Base-by-base conservation (phyloP, 2,329 filamentous ascomycete genomes). In the Fusarium abutilonis region DNA sequence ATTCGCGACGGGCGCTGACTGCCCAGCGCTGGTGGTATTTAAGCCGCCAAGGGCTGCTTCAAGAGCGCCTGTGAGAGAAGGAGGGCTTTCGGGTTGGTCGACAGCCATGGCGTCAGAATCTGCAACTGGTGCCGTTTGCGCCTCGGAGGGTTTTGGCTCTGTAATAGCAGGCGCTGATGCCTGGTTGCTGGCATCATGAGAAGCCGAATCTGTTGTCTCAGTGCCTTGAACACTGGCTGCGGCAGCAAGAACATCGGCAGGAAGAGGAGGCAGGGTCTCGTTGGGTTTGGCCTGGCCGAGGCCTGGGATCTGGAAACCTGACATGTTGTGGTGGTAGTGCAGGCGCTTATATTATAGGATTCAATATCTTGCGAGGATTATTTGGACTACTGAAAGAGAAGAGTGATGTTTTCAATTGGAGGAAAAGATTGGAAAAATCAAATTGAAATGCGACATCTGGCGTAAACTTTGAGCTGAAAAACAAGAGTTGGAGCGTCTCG, bases 11-110 rank as follows among this genome's bases (percentile, higher is more conserved):
- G 38, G 28, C 51, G 65, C 55, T 35, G 62, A 47, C 31, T 60
- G 70, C 19, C 54, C 51, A 49, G 60, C 17, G 11, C 28, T 52
- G 14, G 52, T 38, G 6, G 57, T 56, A 9, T 72, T 71, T 14
- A 80, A 69, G 7, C 77, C 77, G 4, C 76, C 77, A 8, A 82
- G 72, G 23, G 78, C 77, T 9, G 79, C 79, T 61, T 81, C 79
- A 2, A 82, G 73, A 2, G 79, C 79, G 26, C 74, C 67, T 4
- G 78, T 80, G 2, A 82, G 69, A 4, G 75, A 78, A 1, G 75
- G 73, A 0, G 76, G 73, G 56, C 72, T 75, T 21, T 70, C 69
- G 4, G 75, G 73, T 23, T 70, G 69, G 51, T 79, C 77, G 13
- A 78, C 39, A 8, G 49, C 71, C 78, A 79, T 76, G 47, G 78